phyloP scores from a whole-genome alignment of 2,329 filamentous ascomycete genomes.

The Phoma sp. region DNA sequence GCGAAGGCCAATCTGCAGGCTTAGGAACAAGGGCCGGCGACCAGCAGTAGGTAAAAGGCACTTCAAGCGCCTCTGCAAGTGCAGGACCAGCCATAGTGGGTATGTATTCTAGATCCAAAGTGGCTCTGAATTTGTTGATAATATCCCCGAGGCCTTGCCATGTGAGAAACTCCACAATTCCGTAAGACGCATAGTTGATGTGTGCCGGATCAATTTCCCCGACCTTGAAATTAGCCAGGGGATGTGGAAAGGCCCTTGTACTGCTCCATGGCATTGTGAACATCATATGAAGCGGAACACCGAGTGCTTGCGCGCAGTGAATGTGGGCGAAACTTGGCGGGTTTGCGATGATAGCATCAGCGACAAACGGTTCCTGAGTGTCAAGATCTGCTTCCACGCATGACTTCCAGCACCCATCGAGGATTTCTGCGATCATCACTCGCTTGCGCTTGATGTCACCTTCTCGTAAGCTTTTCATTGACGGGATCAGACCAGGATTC shows the following conservation, averaged over 20 bases:
- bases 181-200: conserved; percentile 55
- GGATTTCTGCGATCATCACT: conserved; percentile 32
- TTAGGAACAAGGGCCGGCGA: conserved; percentile 47
- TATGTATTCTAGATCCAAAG: conserved; percentile 52
- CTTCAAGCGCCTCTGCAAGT: conserved; percentile 45
- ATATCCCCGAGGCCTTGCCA: conserved; percentile 59
- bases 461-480: conserved; percentile 28
- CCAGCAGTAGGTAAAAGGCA: conserved; percentile 58
- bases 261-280: conserved; percentile 72
- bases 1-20: conserved; percentile 25
- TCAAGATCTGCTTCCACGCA: conserved; percentile 49
- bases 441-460: conserved; percentile 47
- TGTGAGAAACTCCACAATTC: conserved; percentile 56
- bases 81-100: conserved; percentile 47
- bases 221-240: conserved; percentile 56
- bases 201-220: conserved; percentile 39
- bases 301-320: conserved; percentile 75
- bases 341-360: conserved; percentile 79
- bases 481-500: conserved; percentile 52
- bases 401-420: conserved; percentile 42
- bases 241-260: conserved; percentile 57
- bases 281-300: conserved; percentile 79
- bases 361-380: conserved; percentile 71
- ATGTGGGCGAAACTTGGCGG: conserved; percentile 79
- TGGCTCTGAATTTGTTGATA: conserved; percentile 54